Conservation (phyloP, 2,329 filamentous ascomycete species). For the Fusarium armeniacum region DNA sequence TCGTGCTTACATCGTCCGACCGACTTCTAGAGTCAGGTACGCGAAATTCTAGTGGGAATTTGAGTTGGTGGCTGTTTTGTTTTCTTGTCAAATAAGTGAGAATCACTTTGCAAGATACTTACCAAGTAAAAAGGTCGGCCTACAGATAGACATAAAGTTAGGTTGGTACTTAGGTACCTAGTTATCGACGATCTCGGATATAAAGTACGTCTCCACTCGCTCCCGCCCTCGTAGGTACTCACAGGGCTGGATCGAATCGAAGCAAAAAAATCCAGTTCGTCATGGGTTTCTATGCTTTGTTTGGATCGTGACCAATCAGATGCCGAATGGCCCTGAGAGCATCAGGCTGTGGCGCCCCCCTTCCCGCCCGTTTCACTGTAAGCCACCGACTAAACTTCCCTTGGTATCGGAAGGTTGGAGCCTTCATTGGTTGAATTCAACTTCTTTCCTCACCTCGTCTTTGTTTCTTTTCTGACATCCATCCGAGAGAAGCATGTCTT, state of each 20-base stretch:
- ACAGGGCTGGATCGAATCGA: slow-evolving; percentile 40
- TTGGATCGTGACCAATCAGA: slow-evolving; percentile 31
- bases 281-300: slow-evolving; percentile 32
- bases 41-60: slow-evolving; percentile 14
- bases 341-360: slow-evolving; percentile 34
- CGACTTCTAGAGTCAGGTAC: slow-evolving; percentile 30
- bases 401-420: slow-evolving; percentile 23
- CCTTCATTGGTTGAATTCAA: slow-evolving; percentile 9
- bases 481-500: slow-evolving; percentile 5
- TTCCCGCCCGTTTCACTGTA: slow-evolving; percentile 38
- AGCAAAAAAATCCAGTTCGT: slow-evolving; percentile 31
- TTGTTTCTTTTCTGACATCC: slow-evolving; percentile 15
- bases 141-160: background rate
- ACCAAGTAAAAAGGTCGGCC: background rate
- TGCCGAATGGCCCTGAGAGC: slow-evolving; percentile 17
- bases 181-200: background rate
- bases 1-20: slow-evolving; percentile 16
- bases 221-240: slow-evolving; percentile 34
- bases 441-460: slow-evolving; percentile 14
- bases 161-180: no score
- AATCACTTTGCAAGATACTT: background rate
- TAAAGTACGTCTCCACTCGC: slow-evolving; percentile 20
- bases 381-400: slow-evolving; percentile 23
- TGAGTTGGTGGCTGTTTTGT: background rate
- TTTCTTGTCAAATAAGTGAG: background rate